A percentile compares a stretch with the other conserved stretches of the same genome.
Evolutionary conservation across 768 basidiomycete genomes (phyloP).

Genomic region (Lactarius hatsudake): DNA sequence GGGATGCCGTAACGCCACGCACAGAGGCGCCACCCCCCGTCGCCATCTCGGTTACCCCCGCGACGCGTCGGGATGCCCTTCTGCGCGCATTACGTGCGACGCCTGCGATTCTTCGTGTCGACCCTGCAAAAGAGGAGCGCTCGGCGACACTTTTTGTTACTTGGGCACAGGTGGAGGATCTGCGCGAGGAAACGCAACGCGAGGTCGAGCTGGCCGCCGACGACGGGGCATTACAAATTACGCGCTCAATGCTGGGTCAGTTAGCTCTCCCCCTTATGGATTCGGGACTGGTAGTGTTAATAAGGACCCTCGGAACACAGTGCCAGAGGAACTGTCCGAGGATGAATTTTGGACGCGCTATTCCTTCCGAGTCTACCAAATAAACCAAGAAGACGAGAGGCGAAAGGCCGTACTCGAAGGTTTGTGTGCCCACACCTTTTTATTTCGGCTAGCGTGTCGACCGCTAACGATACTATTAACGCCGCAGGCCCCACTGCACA

Average conservation of each 20-base stretch:
- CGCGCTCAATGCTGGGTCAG: constrained; percentile 59
- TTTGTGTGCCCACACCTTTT: constrained; percentile 32
- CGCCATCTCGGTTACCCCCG: not conserved
- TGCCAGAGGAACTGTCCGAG: constrained; percentile 60
- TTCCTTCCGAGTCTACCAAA: constrained; percentile 86
- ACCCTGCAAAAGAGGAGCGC: constrained; percentile 65
- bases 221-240: constrained; percentile 48
- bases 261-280: constrained; percentile 3
- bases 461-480: constrained; percentile 7
- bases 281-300: not conserved
- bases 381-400: constrained; percentile 71
- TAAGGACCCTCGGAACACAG: constrained; percentile 38
- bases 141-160: constrained; percentile 51
- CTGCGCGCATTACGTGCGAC: constrained; percentile 71
- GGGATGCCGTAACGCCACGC: constrained; percentile 61
- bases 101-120: constrained; percentile 68
- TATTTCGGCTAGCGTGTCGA: not conserved
- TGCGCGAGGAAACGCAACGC: constrained; percentile 55
- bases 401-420: constrained; percentile 76
- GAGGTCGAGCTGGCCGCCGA: constrained; percentile 48
- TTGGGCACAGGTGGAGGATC: constrained; percentile 55
- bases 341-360: constrained; percentile 83
- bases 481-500: constrained; percentile 54
- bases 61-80: constrained; percentile 35
- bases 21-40: constrained; percentile 50